phyloP scores from a whole-genome alignment of 768 basidiomycete genomes.

The Inosperma sp. region DNA sequence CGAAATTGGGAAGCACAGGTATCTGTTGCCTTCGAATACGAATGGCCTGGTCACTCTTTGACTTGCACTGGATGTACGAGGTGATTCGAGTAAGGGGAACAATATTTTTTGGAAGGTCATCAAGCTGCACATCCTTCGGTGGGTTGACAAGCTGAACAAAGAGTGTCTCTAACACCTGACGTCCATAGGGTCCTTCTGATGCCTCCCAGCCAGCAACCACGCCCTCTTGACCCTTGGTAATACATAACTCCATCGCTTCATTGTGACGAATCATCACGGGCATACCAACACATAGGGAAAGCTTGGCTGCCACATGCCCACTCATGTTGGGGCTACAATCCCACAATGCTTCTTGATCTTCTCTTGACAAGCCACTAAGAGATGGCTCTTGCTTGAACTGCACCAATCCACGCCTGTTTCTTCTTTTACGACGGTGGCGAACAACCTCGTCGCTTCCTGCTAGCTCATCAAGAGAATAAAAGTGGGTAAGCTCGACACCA shows the following conservation, averaged over 20 bases:
- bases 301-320: conserved; percentile 18
- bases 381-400: background rate
- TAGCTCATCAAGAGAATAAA: conserved; percentile 26
- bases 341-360: conserved; percentile 12
- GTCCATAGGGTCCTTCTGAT: conserved; percentile 5
- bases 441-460: background rate
- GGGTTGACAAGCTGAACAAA: conserved; percentile 27
- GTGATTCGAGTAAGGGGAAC: conserved; percentile 19
- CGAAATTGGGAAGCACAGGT: conserved; percentile 25
- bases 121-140: conserved; percentile 18
- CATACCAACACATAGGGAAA: conserved; percentile 27
- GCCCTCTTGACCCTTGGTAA: conserved; percentile 34
- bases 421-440: background rate
- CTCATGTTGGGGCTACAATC: conserved; percentile 6
- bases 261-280: conserved; percentile 32
- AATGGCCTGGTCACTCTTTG: conserved; percentile 13
- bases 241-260: conserved; percentile 31
- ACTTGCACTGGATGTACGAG: background rate
- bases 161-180: conserved; percentile 23
- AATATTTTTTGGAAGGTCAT: conserved; percentile 27
- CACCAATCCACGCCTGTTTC: background rate
- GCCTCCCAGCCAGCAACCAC: conserved; percentile 25
- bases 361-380: background rate
- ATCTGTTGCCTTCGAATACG: conserved; percentile 24
- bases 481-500: conserved; percentile 20